phyloP scores from a whole-genome alignment of 345 rosid genomes.

The Crucihimalaya himalaica region DNA sequence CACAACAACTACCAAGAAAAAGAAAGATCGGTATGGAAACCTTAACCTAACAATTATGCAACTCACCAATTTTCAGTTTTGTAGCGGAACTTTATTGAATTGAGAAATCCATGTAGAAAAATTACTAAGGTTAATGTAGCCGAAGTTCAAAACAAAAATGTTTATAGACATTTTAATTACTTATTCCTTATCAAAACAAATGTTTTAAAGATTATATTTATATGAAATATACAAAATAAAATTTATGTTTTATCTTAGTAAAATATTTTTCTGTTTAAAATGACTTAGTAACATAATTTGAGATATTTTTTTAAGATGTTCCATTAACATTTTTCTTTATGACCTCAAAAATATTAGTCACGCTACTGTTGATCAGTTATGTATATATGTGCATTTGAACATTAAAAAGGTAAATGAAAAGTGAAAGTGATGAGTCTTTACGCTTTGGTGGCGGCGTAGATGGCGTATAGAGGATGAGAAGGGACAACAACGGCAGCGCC shows the following conservation, averaged over 20 bases:
- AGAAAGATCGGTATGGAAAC: background rate
- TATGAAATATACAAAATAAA: background rate
- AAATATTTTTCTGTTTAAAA: background rate
- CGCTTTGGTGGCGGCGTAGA: constrained; percentile 98
- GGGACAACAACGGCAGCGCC: constrained; percentile 86
- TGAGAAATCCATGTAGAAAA: background rate
- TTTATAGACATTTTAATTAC: background rate
- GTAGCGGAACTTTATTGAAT: background rate
- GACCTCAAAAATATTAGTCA: background rate
- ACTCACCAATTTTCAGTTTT: background rate
- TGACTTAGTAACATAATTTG: background rate
- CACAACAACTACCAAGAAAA: constrained; percentile 17
- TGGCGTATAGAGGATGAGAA: constrained; percentile 86
- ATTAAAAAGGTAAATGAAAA: background rate
- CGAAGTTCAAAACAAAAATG: background rate
- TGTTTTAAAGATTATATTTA: background rate
- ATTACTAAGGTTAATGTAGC: background rate
- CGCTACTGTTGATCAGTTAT: background rate
- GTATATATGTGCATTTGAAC: background rate
- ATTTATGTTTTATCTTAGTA: background rate
- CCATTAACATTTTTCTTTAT: background rate
- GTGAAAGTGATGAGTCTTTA: constrained; percentile 40
- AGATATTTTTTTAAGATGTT: background rate
- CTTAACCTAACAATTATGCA: constrained; percentile 1
- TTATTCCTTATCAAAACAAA: background rate